phyloP scores from a whole-genome alignment of 192 early-diverging fungal species.

The Anaeromyces robustus region DNA sequence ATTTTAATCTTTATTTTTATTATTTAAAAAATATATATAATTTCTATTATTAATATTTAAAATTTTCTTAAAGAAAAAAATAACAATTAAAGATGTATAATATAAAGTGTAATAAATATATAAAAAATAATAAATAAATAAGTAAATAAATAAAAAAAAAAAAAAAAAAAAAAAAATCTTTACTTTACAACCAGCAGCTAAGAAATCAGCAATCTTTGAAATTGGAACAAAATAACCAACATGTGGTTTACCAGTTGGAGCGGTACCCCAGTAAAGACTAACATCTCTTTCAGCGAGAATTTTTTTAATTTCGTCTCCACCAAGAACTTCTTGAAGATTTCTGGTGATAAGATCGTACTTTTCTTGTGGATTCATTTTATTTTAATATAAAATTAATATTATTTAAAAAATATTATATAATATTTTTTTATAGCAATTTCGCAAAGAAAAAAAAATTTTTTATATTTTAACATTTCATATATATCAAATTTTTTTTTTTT shows the following conservation, averaged over 20 bases:
- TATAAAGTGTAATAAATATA: too few relatives aligned
- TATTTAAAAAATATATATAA: too few relatives aligned
- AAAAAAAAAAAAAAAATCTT: slow-evolving; percentile 6
- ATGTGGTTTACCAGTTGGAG: slow-evolving; percentile 89
- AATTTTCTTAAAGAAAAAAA: too few relatives aligned
- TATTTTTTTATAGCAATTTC: too few relatives aligned
- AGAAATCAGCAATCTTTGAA: slow-evolving; percentile 93
- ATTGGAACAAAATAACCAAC: slow-evolving; percentile 96
- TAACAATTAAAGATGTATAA: too few relatives aligned
- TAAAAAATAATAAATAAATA: too few relatives aligned
- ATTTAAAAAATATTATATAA: background rate
- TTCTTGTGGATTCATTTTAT: slow-evolving; percentile 1
- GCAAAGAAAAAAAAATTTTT: too few relatives aligned
- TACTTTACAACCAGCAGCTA: slow-evolving; percentile 78
- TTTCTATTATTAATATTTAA: too few relatives aligned
- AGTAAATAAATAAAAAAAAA: too few relatives aligned
- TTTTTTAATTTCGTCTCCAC: slow-evolving; percentile 69
- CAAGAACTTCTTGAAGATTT: slow-evolving; percentile 86
- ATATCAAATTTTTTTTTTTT: too few relatives aligned
- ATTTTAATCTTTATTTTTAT: too few relatives aligned
- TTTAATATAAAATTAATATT: background rate
- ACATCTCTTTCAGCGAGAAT: slow-evolving; percentile 76
- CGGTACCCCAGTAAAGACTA: slow-evolving; percentile 95
- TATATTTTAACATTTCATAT: too few relatives aligned
- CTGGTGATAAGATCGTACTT: slow-evolving; percentile 71